Evolutionary conservation across 495 filamentous ascomycete genomes (phyloP), one percentile per base, ranked within the genome.

Genomic region (Talaromyces proteolyticus): DNA sequence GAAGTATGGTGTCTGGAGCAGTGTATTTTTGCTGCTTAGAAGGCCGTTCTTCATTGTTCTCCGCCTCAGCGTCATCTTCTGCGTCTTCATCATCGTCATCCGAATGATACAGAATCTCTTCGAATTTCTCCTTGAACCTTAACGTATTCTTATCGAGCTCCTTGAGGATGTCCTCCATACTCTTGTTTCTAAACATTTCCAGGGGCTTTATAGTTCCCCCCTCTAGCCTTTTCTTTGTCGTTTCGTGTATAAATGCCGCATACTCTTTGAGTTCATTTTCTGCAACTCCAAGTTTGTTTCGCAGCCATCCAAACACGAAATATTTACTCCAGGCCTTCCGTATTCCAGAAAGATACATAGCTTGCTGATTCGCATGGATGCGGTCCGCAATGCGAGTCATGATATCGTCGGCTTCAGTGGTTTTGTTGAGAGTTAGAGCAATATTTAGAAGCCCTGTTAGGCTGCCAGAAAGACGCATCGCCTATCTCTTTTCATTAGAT

Each of bases 371-470:
- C 22, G 24, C 44, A 37, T 47, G 44, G 26, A 47, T 47, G 26
- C 44, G 44, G 26, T n/a, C 14, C 12, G 44, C 29, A 47, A 47
- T 47, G 44, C 25, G 29, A 47, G 44, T 4, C 29, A 47, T 47
- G 44, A 47, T 38, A 1, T 47, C 24, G 44, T 47, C 44, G 26
- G 26, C 44, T 47, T 37, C 17, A 8, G 24, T 26, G 44, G 24
- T 47, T 37, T 47, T 47, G 16, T 47, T 19, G 6, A 47, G 25
- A 20, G 36, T n/a, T 12, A 47, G 24, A 34, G 16, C 22, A 18
- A 47, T 34, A 29, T 29, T 47, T 12, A 47, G 26, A 34, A 47
- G 44, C 0, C 16, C 44, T 10, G 44, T 18, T 20, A 47, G 44
- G 29, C 24, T 26, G 26, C 10, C 8, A 14, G 44, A 47, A n/a